Evolutionary conservation across 2,329 filamentous ascomycete species (phyloP).

Genomic region (Hymenoscyphus fraxineus): DNA sequence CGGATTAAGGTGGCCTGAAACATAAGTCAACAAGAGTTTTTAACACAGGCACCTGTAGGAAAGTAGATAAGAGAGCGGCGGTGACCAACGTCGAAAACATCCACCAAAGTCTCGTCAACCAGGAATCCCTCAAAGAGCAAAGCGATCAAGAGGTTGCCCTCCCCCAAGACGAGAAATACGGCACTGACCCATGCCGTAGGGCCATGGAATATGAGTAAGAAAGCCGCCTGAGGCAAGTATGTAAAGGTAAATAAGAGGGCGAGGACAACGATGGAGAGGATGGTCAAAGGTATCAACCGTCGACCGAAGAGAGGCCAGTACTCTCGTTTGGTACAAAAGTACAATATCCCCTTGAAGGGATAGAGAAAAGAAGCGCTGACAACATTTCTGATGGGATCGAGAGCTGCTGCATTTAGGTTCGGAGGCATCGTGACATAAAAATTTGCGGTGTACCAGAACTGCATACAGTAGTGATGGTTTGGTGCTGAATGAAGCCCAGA

Average conservation of each 20-base stretch:
- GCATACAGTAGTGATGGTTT: neutral
- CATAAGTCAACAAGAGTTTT: neutral
- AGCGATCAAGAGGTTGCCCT: slow-evolving; percentile 43
- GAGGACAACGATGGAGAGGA: slow-evolving; percentile 81
- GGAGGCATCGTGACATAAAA: neutral
- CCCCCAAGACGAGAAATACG: slow-evolving; percentile 80
- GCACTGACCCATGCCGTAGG: slow-evolving; percentile 86
- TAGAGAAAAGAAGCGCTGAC: slow-evolving; percentile 41
- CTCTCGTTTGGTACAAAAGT: slow-evolving; percentile 72
- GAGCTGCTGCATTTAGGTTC: slow-evolving; percentile 2
- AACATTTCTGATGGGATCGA: slow-evolving; percentile 26
- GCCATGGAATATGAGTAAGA: slow-evolving; percentile 86
- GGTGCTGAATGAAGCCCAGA: neutral
- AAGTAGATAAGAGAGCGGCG: neutral
- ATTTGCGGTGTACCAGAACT: neutral
- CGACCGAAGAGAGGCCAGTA: slow-evolving; percentile 78
- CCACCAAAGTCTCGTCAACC: slow-evolving; percentile 73
- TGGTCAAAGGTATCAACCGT: slow-evolving; percentile 72
- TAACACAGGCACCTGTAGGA: neutral
- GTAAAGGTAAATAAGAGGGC: slow-evolving; percentile 82
- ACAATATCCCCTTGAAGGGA: slow-evolving; percentile 71
- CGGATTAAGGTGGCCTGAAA: slow-evolving; percentile 65
- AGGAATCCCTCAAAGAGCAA: slow-evolving; percentile 74
- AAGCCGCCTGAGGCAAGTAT: slow-evolving; percentile 84
- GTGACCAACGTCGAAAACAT: slow-evolving; percentile 69